Percentiles rank a stretch among this genome's conserved stretches.
These are phyloP conservation scores for Endothia cerciana DNA, from an alignment of 2,329 filamentous ascomycete genomes.

Conservation along the genomic window DNA sequence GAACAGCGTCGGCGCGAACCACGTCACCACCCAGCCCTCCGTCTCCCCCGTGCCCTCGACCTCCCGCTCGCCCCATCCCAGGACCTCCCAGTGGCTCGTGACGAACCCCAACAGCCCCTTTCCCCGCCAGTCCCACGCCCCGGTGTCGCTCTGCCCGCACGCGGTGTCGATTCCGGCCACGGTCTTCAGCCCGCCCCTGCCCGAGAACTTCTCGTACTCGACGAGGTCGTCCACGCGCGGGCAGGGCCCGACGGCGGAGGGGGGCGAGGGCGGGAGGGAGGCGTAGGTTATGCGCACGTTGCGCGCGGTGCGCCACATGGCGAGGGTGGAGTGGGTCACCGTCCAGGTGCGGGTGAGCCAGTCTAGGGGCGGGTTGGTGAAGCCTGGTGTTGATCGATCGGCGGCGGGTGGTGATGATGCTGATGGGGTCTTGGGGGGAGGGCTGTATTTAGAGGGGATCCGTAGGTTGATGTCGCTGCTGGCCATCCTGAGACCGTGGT, in stretches of 20 bases:
- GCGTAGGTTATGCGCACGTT: conserved; percentile 83
- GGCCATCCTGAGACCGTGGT: conserved; percentile 10
- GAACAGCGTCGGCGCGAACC: conserved; percentile 82
- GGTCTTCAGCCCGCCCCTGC: conserved; percentile 55
- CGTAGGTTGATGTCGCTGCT: conserved; percentile 42
- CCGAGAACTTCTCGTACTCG: conserved; percentile 62
- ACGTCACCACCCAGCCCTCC: conserved; percentile 78
- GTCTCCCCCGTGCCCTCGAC: conserved; percentile 40
- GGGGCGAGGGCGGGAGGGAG: conserved; percentile 44
- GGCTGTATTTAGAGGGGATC: conserved; percentile 54
- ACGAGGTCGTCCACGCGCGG: conserved; percentile 72
- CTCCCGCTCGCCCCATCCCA: conserved; percentile 69
- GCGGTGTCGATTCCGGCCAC: conserved; percentile 68
- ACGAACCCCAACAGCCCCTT: conserved; percentile 75
- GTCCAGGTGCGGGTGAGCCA: conserved; percentile 72
- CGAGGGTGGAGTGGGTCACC: conserved; percentile 75
- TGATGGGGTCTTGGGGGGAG: conserved; percentile 32
- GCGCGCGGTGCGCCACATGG: conserved; percentile 79
- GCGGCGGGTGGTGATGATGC: conserved; percentile 33
- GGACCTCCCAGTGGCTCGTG: conserved; percentile 77
- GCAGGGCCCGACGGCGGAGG: conserved; percentile 28
- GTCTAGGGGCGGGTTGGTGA: conserved; percentile 53
- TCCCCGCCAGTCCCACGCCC: conserved; percentile 76
- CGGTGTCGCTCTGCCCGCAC: conserved; percentile 38
- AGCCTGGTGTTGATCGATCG: conserved; percentile 33